These are phyloP conservation scores for Arthrobotrys musiformis DNA, from an alignment of 2,329 filamentous ascomycete genomes.

Conservation along the genomic window DNA sequence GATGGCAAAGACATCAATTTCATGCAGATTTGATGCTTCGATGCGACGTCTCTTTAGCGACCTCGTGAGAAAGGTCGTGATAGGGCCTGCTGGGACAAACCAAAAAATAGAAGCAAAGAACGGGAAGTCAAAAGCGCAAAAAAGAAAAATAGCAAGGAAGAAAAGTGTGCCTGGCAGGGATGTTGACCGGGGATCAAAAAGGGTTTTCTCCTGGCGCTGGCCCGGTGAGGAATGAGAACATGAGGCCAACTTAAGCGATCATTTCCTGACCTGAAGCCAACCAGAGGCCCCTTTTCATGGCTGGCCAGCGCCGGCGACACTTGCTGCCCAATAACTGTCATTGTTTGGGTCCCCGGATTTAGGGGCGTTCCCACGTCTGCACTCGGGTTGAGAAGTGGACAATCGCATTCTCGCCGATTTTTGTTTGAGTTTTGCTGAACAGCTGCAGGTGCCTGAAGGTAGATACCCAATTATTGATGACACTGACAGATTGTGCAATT, in stretches of 20 bases:
- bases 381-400: not conserved
- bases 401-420: constrained; percentile 1
- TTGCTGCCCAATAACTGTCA: constrained; percentile 6
- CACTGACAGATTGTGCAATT: constrained; percentile 21
- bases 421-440: constrained; percentile 4
- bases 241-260: constrained; percentile 47
- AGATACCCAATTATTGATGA: not conserved
- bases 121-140: constrained; percentile 52
- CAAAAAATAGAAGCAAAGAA: constrained; percentile 49
- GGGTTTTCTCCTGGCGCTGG: constrained; percentile 38
- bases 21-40: constrained; percentile 25
- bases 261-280: constrained; percentile 39
- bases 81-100: constrained; percentile 7
- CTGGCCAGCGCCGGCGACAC: not conserved
- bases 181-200: not conserved
- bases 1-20: constrained; percentile 37
- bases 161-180: constrained; percentile 48
- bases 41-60: constrained; percentile 14
- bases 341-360: constrained; percentile 21
- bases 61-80: constrained; percentile 36
- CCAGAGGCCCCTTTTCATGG: constrained; percentile 37
- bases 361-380: constrained; percentile 14
- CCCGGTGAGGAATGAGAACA: constrained; percentile 39
- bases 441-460: not conserved
- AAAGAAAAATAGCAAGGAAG: constrained; percentile 22